A percentile compares a stretch with the other conserved stretches of the same genome.
These are phyloP conservation scores for Plantago major DNA, from an alignment of 257 asterid genomes.

Conservation along the genomic window DNA sequence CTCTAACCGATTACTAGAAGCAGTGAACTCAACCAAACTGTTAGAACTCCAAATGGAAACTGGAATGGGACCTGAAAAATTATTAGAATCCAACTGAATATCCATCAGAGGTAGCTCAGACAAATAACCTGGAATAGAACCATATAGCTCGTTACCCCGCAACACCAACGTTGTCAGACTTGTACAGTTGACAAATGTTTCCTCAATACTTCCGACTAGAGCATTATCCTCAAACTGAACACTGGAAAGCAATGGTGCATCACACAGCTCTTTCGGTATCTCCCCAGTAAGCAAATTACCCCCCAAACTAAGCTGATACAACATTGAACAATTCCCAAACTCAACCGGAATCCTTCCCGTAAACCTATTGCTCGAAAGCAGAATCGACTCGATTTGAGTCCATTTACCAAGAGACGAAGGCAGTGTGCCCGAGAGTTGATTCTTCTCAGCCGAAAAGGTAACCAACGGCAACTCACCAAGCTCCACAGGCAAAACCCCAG, in stretches of 20 bases:
- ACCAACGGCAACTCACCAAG: conserved; percentile 41
- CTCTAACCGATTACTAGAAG: conserved; percentile 58
- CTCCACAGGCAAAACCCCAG: conserved; percentile 64
- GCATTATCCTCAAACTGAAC: conserved; percentile 57
- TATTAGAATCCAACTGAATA: conserved; percentile 78
- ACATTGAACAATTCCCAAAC: conserved; percentile 70
- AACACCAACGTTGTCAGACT: conserved; percentile 56
- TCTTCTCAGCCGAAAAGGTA: conserved; percentile 60
- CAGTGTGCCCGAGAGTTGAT: conserved; percentile 72
- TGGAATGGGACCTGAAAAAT: conserved; percentile 65
- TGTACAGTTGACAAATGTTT: conserved; percentile 53
- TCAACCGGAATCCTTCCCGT: conserved; percentile 63
- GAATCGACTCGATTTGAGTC: conserved; percentile 45
- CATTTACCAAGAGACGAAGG: conserved; percentile 81
- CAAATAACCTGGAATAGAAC: conserved; percentile 59
- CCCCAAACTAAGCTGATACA: conserved; percentile 58
- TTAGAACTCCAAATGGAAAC: conserved; percentile 49
- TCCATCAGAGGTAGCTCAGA: conserved; percentile 60
- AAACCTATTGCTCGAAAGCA: conserved; percentile 63
- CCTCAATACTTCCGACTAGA: conserved; percentile 53
- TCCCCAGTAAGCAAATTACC: conserved; percentile 54
- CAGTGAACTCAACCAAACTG: conserved; percentile 62
- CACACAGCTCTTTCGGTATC: conserved; percentile 70
- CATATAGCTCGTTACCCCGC: conserved; percentile 49
- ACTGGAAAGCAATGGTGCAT: conserved; percentile 50